phyloP scores from a whole-genome alignment of 2,329 filamentous ascomycete species.

The Tolypocladium amazonense region DNA sequence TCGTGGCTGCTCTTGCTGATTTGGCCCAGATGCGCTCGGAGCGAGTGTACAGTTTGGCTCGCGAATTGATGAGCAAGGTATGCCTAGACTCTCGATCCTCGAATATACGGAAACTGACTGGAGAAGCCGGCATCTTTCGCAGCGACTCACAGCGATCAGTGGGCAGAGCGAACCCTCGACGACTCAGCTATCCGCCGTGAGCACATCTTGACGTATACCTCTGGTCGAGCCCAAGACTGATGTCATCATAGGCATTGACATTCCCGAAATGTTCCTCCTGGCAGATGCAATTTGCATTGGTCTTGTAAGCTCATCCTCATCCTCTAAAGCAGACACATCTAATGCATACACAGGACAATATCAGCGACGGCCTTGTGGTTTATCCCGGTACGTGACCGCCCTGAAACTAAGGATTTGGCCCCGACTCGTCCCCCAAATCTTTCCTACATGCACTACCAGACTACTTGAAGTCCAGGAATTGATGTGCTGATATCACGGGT shows the following conservation, averaged over 20 bases:
- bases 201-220: too few relatives aligned
- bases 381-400: constrained; percentile 42
- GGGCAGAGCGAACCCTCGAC: constrained; percentile 63
- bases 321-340: too few relatives aligned
- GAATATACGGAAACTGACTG: too few relatives aligned
- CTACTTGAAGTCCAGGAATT: too few relatives aligned
- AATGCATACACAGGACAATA: constrained; percentile 38
- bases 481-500: too few relatives aligned
- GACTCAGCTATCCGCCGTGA: constrained; percentile 57
- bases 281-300: constrained; percentile 59
- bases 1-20: background rate
- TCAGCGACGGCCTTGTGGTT: constrained; percentile 60
- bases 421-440: too few relatives aligned
- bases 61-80: constrained; percentile 31
- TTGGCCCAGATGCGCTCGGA: constrained; percentile 14
- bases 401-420: too few relatives aligned
- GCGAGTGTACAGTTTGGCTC: constrained; percentile 25
- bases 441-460: too few relatives aligned
- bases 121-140: constrained; percentile 18
- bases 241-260: constrained; percentile 30
- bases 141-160: constrained; percentile 20
- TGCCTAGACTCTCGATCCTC: background rate
- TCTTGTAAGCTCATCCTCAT: constrained; percentile 15
- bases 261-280: constrained; percentile 57
- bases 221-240: too few relatives aligned